These are phyloP conservation scores for Penicillium pancosmium DNA, from an alignment of 495 filamentous ascomycete species.

Conservation along the genomic window DNA sequence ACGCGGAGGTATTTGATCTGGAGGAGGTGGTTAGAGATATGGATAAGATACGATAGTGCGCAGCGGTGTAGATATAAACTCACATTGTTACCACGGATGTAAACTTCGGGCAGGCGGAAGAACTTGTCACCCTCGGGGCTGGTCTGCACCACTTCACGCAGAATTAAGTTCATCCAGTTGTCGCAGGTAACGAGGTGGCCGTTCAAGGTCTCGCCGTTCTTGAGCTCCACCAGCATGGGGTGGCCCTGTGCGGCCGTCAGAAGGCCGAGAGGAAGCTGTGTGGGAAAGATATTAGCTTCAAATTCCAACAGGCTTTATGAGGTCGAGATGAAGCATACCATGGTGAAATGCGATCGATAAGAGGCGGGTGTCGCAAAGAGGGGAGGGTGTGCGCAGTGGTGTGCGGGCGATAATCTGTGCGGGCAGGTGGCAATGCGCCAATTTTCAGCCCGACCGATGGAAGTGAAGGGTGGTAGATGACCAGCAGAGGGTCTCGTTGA, in stretches of 20 bases:
- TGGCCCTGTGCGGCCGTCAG: conserved; percentile 95
- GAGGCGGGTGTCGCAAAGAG: conserved; percentile 18
- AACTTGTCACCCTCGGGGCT: conserved; percentile 94
- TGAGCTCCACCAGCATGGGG: conserved; percentile 98
- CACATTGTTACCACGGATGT: conserved; percentile 96
- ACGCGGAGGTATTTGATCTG: conserved; percentile 99
- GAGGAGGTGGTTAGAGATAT: conserved; percentile 10
- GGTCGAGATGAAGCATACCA: conserved; percentile 22
- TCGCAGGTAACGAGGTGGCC: conserved; percentile 95
- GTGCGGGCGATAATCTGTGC: conserved; percentile 8
- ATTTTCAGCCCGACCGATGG: neutral
- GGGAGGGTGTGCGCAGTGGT: conserved; percentile 14
- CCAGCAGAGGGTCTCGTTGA: conserved; percentile 5
- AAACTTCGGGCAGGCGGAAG: conserved; percentile 86
- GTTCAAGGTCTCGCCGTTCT: conserved; percentile 97
- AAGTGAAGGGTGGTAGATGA: neutral
- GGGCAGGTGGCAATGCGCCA: conserved; percentile 7
- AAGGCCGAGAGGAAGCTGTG: conserved; percentile 85
- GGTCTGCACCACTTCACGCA: conserved; percentile 98
- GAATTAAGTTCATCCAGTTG: conserved; percentile 98
- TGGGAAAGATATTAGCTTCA: conserved; percentile 11
- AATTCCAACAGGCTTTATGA: neutral
- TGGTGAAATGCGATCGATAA: conserved; percentile 25
- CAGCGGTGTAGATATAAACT: conserved; percentile 23
- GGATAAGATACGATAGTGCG: neutral